A percentile compares a stretch with the other conserved stretches of the same genome.
phyloP scores from a whole-genome alignment of 2,329 filamentous ascomycete species.

The Epicoccum nigrum region DNA sequence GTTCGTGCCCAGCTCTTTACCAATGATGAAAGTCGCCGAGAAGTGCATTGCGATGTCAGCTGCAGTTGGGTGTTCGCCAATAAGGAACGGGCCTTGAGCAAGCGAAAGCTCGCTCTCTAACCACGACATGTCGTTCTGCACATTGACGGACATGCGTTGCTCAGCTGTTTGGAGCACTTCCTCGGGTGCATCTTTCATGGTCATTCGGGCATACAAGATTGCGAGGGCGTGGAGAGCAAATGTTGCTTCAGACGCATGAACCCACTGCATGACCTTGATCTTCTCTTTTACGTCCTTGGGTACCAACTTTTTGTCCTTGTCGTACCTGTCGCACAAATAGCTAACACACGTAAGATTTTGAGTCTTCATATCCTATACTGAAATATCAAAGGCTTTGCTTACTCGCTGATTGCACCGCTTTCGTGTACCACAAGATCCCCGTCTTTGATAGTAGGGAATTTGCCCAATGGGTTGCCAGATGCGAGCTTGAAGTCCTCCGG shows the following conservation, averaged over 20 bases:
- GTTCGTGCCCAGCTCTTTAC: conserved; percentile 44
- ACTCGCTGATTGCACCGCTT: conserved; percentile 57
- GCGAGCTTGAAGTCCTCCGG: conserved; percentile 52
- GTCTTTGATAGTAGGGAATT: conserved; percentile 54
- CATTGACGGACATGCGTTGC: conserved; percentile 49
- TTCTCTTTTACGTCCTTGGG: conserved; percentile 43
- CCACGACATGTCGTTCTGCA: conserved; percentile 55
- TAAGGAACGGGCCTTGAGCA: conserved; percentile 48
- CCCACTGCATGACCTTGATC: conserved; percentile 51
- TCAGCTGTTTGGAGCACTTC: conserved; percentile 47
- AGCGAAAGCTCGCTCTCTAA: conserved; percentile 51
- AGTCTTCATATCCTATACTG: not conserved
- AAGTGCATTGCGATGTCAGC: conserved; percentile 57
- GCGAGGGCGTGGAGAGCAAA: conserved; percentile 54
- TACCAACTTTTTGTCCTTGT: conserved; percentile 47
- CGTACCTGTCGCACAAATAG: conserved; percentile 56
- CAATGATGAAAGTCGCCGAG: conserved; percentile 49
- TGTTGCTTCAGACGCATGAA: conserved; percentile 56
- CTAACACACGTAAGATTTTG: conserved; percentile 29
- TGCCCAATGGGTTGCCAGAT: conserved; percentile 52
- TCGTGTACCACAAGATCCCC: conserved; percentile 50
- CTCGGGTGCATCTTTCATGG: conserved; percentile 37
- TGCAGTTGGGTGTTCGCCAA: conserved; percentile 50
- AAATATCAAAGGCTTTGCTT: not conserved
- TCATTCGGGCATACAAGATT: conserved; percentile 54